These are phyloP conservation scores for Juncus inflexus DNA, from an alignment of 176 grass and related monocot species.

Conservation along the genomic window DNA sequence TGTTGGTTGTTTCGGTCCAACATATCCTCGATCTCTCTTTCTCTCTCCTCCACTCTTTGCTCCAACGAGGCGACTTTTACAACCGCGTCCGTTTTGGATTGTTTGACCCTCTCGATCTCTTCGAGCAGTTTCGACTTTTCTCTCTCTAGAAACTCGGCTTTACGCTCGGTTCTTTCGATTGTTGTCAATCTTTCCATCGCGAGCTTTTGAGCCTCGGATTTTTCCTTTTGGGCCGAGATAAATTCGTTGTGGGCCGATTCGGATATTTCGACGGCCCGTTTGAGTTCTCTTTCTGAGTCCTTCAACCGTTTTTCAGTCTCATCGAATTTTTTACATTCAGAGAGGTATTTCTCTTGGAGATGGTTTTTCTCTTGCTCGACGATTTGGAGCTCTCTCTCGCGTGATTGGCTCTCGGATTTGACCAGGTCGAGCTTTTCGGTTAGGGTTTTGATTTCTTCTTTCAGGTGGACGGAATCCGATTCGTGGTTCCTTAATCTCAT, in stretches of 20 bases:
- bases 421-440: slow-evolving; percentile 57
- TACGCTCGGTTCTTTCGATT: slow-evolving; percentile 80
- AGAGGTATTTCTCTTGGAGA: slow-evolving; percentile 68
- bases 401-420: slow-evolving; percentile 55
- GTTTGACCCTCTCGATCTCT: slow-evolving; percentile 60
- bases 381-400: slow-evolving; percentile 64
- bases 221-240: slow-evolving; percentile 67
- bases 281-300: slow-evolving; percentile 88
- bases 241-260: slow-evolving; percentile 65
- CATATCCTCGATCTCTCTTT: slow-evolving; percentile 90
- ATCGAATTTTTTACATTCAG: slow-evolving; percentile 70
- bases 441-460: slow-evolving; percentile 68
- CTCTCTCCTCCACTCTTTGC: slow-evolving; percentile 71
- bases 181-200: slow-evolving; percentile 70
- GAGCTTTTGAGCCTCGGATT: slow-evolving; percentile 69
- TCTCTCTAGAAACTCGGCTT: slow-evolving; percentile 69
- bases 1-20: slow-evolving; percentile 73
- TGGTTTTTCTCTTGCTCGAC: slow-evolving; percentile 93
- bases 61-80: slow-evolving; percentile 67
- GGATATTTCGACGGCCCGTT: slow-evolving; percentile 73
- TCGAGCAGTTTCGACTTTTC: slow-evolving; percentile 58
- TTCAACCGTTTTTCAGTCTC: slow-evolving; percentile 76
- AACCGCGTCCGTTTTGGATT: slow-evolving; percentile 70
- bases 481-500: slow-evolving; percentile 61
- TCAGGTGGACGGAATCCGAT: slow-evolving; percentile 62